Base-by-base conservation (phyloP, 1,284 basidiomycete species). In the Takashimella tepidaria region DNA sequence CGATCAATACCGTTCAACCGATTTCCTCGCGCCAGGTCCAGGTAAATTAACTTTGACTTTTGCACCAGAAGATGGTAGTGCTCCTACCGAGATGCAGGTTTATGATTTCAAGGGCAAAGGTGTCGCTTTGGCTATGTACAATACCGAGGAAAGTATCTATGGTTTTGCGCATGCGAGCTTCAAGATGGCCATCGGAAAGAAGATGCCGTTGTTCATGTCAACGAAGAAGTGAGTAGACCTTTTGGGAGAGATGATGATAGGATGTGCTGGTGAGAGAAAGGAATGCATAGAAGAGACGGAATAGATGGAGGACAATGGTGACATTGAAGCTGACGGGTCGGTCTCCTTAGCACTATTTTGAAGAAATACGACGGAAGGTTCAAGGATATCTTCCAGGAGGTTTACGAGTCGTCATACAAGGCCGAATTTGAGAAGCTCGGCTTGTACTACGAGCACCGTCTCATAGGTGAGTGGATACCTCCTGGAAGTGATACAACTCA, bases 341-440 rank as follows among this genome's bases (percentile, higher is more conserved):
- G n/a, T n/a, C n/a, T n/a, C 31, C 41, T 2, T 51, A 74, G 70
- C 80, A 96, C 92, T 22, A 96, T 96, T 76, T 72, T 96, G 72
- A 96, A 96, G 78, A 89, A 86, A 70, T 96, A 96, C 73, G 95
- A 98, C 69, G 95, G 95, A 47, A 84, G 92, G 46, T 98, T 98
- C 84, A 98, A 98, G 81, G 96, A 98, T 70, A 90, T 96, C 71
- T 98, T 98, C 85, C 84, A 95, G 75, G 89, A 92, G 65, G 85
- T 97, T 67, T 98, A 90, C 74, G 87, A 95, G 22, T 68, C 77
- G 79, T 79, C 86, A 53, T 98, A 98, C 83, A 86, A 89, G 77
- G 63, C 80, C 20, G 80, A 85, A 55, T 98, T 92, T 73, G 87
- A 97, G 62, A 81, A 80, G 41, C 79, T 82, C 11, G 87, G 86